Evolutionary conservation across 345 rosid genomes (phyloP).

Genomic region (Linum tenue): DNA sequence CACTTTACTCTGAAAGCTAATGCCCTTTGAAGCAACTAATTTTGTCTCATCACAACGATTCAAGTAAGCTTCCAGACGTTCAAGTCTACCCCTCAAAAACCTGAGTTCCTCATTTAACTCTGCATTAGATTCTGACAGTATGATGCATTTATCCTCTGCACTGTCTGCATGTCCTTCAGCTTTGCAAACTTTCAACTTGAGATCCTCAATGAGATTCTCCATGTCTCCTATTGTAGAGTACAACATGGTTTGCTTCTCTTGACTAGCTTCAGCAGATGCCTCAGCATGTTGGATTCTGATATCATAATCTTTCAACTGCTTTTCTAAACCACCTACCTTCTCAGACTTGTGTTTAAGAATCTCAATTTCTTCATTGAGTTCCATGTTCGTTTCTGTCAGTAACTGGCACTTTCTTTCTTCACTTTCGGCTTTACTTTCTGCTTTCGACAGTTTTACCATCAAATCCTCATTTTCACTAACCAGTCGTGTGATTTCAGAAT

Average conservation of each 20-base stretch:
- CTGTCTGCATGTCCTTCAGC: slow-evolving; percentile 66
- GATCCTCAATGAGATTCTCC: slow-evolving; percentile 71
- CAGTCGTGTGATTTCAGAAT: slow-evolving; percentile 19
- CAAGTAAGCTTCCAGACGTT: slow-evolving; percentile 51
- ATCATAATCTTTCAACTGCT: slow-evolving; percentile 55
- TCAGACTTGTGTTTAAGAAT: slow-evolving; percentile 40
- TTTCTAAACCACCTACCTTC: slow-evolving; percentile 57
- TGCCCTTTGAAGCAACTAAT: slow-evolving; percentile 55
- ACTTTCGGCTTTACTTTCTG: slow-evolving; percentile 41
- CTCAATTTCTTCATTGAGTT: slow-evolving; percentile 43
- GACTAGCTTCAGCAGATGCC: slow-evolving; percentile 78
- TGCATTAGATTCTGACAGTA: slow-evolving; percentile 67
- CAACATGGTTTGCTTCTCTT: slow-evolving; percentile 68
- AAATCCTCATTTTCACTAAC: slow-evolving; percentile 37
- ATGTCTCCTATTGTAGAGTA: slow-evolving; percentile 63
- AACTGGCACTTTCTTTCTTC: slow-evolving; percentile 44
- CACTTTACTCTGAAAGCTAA: slow-evolving; percentile 50
- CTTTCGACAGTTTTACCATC: slow-evolving; percentile 32
- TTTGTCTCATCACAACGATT: slow-evolving; percentile 65
- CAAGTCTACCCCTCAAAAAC: slow-evolving; percentile 59
- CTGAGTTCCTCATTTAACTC: slow-evolving; percentile 57
- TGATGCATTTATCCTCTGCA: slow-evolving; percentile 67
- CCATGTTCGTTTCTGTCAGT: slow-evolving; percentile 36
- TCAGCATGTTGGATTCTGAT: slow-evolving; percentile 58
- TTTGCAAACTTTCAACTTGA: slow-evolving; percentile 58